Evolutionary conservation across 129 eudicot genomes (phyloP), one percentile per base, ranked within the genome.

Genomic region (Arctium lappa): DNA sequence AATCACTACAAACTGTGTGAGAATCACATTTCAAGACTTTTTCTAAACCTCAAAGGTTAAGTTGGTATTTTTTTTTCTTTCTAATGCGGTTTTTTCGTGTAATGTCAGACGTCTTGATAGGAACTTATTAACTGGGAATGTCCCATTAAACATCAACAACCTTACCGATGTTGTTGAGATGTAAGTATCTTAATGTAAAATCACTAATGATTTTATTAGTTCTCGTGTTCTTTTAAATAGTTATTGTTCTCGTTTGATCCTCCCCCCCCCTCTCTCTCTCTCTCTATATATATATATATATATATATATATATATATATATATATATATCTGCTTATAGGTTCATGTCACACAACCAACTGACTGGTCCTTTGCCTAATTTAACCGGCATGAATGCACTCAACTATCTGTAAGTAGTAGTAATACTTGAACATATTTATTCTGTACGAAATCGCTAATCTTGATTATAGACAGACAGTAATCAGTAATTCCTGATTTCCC

Each of bases 1-100:
- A 27, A 48, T 72, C 87, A 3, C 83, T 95, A 75, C 93, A 92
- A 81, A 91, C 87, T 50, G 73, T 95, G 98, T 95, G 86, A 92
- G 98, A 91, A 85, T 78, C 69, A 65, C 42, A 69, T 30, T 6
- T 30, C 31, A 42, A 66, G 3, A 31, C 1, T 2, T 29, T 69
- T 18, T 34, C 15, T 48, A 48, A 70, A 71, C 33, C 15, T 71
- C 12, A 22, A 70, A 6, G 74, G 37, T 7, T 73, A 2, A 39
- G 3, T 38, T 50, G 39, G 30, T 83, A 71, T 2, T 30, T 30
- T 30, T 22, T 22, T 22, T 22, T 22, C 27, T 22, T 22, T 22
- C 27, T 38, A 30, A n/a, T 39, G 12, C n/a, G 4, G 34, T 36
- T 78, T 77, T 22, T 84, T 44, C 74, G 12, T 84, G 65, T 81